These are phyloP conservation scores for Aspergillus avenaceus DNA, from an alignment of 495 filamentous ascomycete species.

Conservation along the genomic window DNA sequence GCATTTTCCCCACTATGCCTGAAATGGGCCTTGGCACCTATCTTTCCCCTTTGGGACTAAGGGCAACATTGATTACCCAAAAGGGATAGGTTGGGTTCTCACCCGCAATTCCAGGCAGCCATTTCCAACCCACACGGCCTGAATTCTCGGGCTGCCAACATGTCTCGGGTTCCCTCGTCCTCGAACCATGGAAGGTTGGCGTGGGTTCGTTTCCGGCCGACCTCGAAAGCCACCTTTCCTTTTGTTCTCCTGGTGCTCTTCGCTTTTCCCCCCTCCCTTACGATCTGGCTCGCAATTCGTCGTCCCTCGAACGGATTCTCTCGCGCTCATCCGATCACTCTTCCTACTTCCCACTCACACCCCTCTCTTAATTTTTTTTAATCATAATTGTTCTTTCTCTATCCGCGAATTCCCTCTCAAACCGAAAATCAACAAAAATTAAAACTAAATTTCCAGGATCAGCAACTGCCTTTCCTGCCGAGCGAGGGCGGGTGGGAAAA, in stretches of 20 bases:
- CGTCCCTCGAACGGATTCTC: constrained; percentile 15
- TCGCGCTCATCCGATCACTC: constrained; percentile 4
- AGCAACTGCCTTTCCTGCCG: constrained; percentile 13
- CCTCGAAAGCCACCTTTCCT: constrained; percentile 7
- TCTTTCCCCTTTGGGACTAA: constrained; percentile 11
- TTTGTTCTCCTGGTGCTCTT: neutral
- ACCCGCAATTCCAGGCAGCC: constrained; percentile 11
- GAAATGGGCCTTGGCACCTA: constrained; percentile 13
- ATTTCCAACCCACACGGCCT: constrained; percentile 1
- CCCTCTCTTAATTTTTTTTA: neutral
- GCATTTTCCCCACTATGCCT: constrained; percentile 14
- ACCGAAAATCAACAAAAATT: neutral
- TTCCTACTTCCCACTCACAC: constrained; percentile 1
- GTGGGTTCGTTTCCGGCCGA: constrained; percentile 10
- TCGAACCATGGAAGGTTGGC: constrained; percentile 3
- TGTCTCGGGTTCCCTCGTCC: neutral
- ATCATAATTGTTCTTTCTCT: neutral
- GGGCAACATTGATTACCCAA: neutral
- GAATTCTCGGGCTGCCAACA: constrained; percentile 10
- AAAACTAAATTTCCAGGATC: neutral
- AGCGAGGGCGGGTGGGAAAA: constrained; percentile 22
- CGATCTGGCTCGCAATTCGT: constrained; percentile 16
- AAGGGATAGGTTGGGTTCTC: constrained; percentile 5
- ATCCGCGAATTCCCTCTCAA: neutral
- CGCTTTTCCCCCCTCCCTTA: neutral